Conservation (phyloP, 257 asterid genomes). For the Knoxia roxburghii region DNA sequence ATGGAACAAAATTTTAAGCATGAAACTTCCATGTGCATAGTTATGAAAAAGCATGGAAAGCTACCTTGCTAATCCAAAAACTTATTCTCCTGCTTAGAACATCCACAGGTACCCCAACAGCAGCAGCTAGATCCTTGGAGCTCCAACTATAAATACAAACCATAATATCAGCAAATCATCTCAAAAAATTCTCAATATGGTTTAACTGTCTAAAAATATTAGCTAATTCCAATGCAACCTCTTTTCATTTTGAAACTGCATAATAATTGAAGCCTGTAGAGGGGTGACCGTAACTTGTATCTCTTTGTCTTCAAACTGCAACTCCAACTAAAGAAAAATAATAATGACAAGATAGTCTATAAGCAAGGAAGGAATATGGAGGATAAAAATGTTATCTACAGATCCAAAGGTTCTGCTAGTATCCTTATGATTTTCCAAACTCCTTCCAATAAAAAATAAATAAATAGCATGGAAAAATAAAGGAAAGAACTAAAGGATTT, state of each 20-base stretch:
- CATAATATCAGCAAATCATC: constrained; percentile 5
- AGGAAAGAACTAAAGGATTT: background rate
- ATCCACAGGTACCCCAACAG: constrained; percentile 79
- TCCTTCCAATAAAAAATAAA: background rate
- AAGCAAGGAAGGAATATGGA: constrained; percentile 7
- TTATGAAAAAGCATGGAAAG: background rate
- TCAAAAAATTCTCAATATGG: background rate
- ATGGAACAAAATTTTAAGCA: background rate
- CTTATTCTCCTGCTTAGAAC: constrained; percentile 65
- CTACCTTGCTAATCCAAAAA: constrained; percentile 94
- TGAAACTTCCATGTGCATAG: background rate
- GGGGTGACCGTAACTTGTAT: constrained; percentile 79
- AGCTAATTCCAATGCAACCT: constrained; percentile 39
- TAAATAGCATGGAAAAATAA: background rate
- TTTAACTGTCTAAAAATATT: background rate
- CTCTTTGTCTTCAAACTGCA: constrained; percentile 79
- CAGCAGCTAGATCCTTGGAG: constrained; percentile 73
- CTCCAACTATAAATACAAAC: constrained; percentile 61
- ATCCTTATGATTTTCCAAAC: background rate
- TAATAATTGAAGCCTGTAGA: constrained; percentile 83
- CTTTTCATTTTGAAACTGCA: constrained; percentile 81
- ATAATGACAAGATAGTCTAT: constrained; percentile 14
- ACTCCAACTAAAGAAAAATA: constrained; percentile 64
- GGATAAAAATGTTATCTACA: background rate
- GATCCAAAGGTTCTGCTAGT: background rate